Conservation (phyloP, 2,329 filamentous ascomycete genomes). For the Diplodia sapinea region DNA sequence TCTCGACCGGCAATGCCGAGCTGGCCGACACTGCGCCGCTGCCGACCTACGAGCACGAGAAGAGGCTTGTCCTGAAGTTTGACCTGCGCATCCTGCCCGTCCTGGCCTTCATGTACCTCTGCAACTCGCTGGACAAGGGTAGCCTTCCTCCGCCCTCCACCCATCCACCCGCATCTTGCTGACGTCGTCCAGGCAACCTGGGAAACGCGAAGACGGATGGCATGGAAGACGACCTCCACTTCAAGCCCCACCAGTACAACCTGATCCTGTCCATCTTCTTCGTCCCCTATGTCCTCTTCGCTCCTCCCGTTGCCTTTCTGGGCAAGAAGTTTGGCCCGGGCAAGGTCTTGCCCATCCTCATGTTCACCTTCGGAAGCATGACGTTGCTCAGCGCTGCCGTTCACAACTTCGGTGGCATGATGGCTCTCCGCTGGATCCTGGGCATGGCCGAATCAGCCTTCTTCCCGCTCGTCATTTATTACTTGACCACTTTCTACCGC, state of each 20-base stretch:
- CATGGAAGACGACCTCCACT: slow-evolving; percentile 61
- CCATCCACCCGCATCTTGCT: slow-evolving; percentile 31
- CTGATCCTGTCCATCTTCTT: slow-evolving; percentile 75
- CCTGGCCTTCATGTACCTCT: slow-evolving; percentile 66
- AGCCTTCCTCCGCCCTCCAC: background rate
- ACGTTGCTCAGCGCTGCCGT: slow-evolving; percentile 65
- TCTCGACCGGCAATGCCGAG: slow-evolving; percentile 13
- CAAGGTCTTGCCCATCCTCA: slow-evolving; percentile 68
- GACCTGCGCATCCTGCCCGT: slow-evolving; percentile 62
- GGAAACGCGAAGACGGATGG: slow-evolving; percentile 54
- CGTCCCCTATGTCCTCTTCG: slow-evolving; percentile 74
- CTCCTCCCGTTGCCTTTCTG: slow-evolving; percentile 68
- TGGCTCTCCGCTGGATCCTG: slow-evolving; percentile 72
- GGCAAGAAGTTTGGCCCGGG: slow-evolving; percentile 72
- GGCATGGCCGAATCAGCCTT: slow-evolving; percentile 67
- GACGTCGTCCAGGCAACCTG: slow-evolving; percentile 41
- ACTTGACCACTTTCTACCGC: slow-evolving; percentile 68
- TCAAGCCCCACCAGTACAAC: slow-evolving; percentile 70
- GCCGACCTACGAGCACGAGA: slow-evolving; percentile 36
- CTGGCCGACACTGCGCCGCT: background rate
- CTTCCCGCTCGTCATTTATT: slow-evolving; percentile 72
- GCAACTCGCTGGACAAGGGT: slow-evolving; percentile 45
- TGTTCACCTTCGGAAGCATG: slow-evolving; percentile 70
- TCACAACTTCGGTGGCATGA: slow-evolving; percentile 68
- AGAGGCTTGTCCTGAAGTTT: slow-evolving; percentile 60